phyloP scores from a whole-genome alignment of 495 filamentous ascomycete species.

The Aspergillus ostianus region DNA sequence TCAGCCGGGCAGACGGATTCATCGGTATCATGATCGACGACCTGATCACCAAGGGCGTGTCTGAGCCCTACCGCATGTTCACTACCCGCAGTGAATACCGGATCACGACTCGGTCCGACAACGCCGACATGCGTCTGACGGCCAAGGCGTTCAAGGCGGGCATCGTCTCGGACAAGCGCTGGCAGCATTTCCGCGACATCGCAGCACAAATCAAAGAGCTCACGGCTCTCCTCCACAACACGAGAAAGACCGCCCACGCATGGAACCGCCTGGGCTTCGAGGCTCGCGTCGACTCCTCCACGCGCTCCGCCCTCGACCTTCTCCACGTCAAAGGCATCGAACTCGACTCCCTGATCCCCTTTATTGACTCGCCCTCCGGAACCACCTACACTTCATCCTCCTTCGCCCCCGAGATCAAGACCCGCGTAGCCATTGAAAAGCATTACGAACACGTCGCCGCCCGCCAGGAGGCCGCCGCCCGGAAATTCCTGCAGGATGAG shows the following conservation, averaged over 20 bases:
- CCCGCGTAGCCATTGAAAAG: constrained; percentile 74
- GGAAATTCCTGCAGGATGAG: constrained; percentile 73
- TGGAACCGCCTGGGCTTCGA: constrained; percentile 72
- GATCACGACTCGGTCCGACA: constrained; percentile 86
- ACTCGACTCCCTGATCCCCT: constrained; percentile 50
- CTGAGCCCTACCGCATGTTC: constrained; percentile 98
- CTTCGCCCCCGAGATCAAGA: constrained; percentile 55
- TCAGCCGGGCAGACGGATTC: constrained; percentile 86
- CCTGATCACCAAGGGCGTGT: constrained; percentile 94
- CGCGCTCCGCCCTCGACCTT: constrained; percentile 71
- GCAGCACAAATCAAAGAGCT: constrained; percentile 64
- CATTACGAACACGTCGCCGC: constrained; percentile 81
- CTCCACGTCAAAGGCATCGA: constrained; percentile 60
- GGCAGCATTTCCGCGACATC: constrained; percentile 64
- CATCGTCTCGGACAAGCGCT: constrained; percentile 75
- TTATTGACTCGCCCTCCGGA: constrained; percentile 46
- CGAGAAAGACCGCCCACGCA: constrained; percentile 49
- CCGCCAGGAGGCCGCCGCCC: constrained; percentile 62
- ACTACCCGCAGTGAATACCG: constrained; percentile 94
- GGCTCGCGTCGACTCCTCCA: constrained; percentile 56
- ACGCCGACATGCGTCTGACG: constrained; percentile 87
- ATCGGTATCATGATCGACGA: constrained; percentile 99
- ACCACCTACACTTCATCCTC: constrained; percentile 41
- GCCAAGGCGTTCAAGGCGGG: constrained; percentile 72
- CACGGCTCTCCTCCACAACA: constrained; percentile 53